These are phyloP conservation scores for Dictyostelium capitatum DNA, from an alignment of 78 protist genomes.

Conservation along the genomic window DNA sequence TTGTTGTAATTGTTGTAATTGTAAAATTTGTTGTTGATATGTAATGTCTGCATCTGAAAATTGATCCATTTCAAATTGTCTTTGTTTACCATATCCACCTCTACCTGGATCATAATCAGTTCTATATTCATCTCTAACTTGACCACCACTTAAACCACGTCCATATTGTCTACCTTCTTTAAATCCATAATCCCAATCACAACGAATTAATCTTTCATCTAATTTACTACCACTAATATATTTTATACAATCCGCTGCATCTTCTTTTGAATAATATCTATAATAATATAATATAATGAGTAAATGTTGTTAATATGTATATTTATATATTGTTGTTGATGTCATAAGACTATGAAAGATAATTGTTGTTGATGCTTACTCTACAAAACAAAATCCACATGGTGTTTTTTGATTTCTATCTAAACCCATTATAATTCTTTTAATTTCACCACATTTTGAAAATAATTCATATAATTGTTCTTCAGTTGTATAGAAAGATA, in stretches of 20 bases:
- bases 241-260: constrained; percentile 89
- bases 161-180: constrained; percentile 97
- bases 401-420: constrained; percentile 93
- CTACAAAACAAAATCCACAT: constrained; percentile 98
- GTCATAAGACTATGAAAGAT: neutral
- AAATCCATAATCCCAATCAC: constrained; percentile 98
- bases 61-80: constrained; percentile 28
- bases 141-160: constrained; percentile 91
- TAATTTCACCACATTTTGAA: constrained; percentile 89
- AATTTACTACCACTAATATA: constrained; percentile 91
- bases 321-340: neutral
- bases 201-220: constrained; percentile 93
- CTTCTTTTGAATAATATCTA: constrained; percentile 91
- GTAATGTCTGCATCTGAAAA: neutral
- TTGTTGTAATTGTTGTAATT: constrained; percentile 25
- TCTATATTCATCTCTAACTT: constrained; percentile 94
- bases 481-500: constrained; percentile 95
- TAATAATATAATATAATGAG: neutral
- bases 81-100: constrained; percentile 89
- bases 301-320: neutral
- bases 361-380: constrained; percentile 74
- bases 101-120: constrained; percentile 87
- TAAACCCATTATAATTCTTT: constrained; percentile 96
- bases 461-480: constrained; percentile 95
- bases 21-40: neutral